Evolutionary conservation across 345 rosid genomes (phyloP).

Genomic region (Lenwebbia sp.): DNA sequence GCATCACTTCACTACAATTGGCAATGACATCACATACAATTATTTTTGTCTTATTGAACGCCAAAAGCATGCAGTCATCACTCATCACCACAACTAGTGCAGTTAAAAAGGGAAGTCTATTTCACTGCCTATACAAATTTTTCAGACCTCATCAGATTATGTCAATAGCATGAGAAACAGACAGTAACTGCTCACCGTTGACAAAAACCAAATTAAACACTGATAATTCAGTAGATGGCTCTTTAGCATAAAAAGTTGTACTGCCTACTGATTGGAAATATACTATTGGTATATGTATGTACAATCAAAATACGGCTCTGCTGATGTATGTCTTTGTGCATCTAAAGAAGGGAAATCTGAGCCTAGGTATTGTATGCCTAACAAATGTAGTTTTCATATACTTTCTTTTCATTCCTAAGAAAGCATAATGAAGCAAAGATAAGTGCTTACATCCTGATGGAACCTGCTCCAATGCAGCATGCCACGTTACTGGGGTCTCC

Average conservation of each 20-base stretch:
- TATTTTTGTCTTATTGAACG: background rate
- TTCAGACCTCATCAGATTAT: background rate
- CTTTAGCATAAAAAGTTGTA: background rate
- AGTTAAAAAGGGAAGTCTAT: background rate
- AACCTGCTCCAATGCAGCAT: slow-evolving; percentile 66
- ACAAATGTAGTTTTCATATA: background rate
- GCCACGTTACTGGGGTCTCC: slow-evolving; percentile 71
- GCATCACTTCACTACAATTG: background rate
- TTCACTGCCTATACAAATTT: background rate
- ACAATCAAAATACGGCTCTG: background rate
- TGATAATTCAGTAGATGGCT: background rate
- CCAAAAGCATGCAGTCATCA: background rate
- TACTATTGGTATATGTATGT: background rate
- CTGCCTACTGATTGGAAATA: background rate
- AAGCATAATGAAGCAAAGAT: background rate
- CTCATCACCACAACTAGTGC: background rate
- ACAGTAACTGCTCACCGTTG: background rate
- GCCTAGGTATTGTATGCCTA: background rate
- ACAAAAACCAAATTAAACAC: background rate
- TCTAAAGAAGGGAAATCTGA: background rate
- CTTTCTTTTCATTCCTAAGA: background rate
- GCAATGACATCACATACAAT: background rate
- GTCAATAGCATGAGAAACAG: background rate
- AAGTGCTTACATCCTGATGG: slow-evolving; percentile 61
- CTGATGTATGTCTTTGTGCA: background rate